A percentile compares a stretch with the other conserved stretches of the same genome.
Conservation (phyloP, 2,329 filamentous ascomycete species). For the Aureobasidium melanogenum region DNA sequence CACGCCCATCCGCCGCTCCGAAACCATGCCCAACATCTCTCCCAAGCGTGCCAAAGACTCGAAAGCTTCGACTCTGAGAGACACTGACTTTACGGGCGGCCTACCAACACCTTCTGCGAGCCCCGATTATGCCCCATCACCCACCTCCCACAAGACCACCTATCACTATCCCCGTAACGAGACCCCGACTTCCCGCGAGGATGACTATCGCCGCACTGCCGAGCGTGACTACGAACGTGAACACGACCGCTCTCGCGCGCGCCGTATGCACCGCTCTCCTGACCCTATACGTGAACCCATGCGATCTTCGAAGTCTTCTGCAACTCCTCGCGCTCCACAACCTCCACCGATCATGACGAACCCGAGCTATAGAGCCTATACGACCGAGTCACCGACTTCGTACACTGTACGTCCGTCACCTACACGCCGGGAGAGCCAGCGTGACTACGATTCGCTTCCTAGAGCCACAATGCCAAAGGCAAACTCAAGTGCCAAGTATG, state of each 20-base stretch:
- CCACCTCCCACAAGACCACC: constrained; percentile 14
- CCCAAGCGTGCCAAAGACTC: constrained; percentile 5
- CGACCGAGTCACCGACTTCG: constrained; percentile 4
- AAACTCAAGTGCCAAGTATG: background rate
- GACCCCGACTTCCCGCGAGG: constrained; percentile 18
- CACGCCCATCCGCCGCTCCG: constrained; percentile 28
- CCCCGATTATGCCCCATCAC: constrained; percentile 16
- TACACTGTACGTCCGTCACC: constrained; percentile 5
- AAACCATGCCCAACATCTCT: constrained; percentile 31
- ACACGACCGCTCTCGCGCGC: constrained; percentile 8
- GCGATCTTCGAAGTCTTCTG: background rate
- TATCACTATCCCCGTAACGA: constrained; percentile 22
- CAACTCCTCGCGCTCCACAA: constrained; percentile 2
- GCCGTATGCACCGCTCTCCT: constrained; percentile 4
- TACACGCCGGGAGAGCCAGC: background rate
- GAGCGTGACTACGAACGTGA: constrained; percentile 9
- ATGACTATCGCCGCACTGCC: constrained; percentile 19
- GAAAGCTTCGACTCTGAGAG: constrained; percentile 18
- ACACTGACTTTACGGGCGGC: constrained; percentile 20
- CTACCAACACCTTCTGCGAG: constrained; percentile 21
- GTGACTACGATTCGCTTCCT: background rate
- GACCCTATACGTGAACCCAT: background rate
- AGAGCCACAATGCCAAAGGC: background rate
- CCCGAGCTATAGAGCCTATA: background rate
- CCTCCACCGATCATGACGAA: constrained; percentile 2